Base-by-base conservation (phyloP, 805 yeast genomes). In the Dipodascus albidus region DNA sequence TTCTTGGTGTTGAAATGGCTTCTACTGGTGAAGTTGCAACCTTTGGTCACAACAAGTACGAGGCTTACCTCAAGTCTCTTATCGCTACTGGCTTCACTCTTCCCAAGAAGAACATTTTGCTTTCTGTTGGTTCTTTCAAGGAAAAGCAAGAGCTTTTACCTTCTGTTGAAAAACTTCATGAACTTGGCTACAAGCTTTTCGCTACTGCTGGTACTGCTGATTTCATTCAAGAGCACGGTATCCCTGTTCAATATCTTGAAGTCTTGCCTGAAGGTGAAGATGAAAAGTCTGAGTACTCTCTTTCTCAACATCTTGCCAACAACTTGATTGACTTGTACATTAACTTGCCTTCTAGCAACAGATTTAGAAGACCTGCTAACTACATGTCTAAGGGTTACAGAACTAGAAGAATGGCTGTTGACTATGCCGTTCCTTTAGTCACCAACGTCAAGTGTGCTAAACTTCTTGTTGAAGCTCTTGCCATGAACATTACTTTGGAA, bases 151-250 rank as follows among this genome's bases (percentile, higher is more conserved):
- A 93, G 72, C 76, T 93, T 64, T 73, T 93, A 59, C 98, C 99
- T 52, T 79, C 91, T 24, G 88, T 93, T 60, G 76, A 77, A 70
- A 85, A 82, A 67, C 75, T 93, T 56, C 75, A 82, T 69, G 87
- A 86, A 67, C 72, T 87, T 70, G 98, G 96, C 55, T 93, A 76
- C 78, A 83, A 84, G 64, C 74, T 93, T 64, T 95, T 89, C 73
- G 99, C 98, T 48, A 93, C 99, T 59, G 88, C 98, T 24, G 99
- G 99, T 76, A 93, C 99, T 60, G 96, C 98, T 59, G 99, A 93
- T 71, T 93, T 93, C 74, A 83, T 93, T 64, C 88, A 87, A 69
- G 99, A 93, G 71, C 96, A 93, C 69, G 85, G 82, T 51, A 78
- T 93, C 59, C 96, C 97, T 52, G 97, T 93, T 56, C 90, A 89